Evolutionary conservation across 768 basidiomycete genomes (phyloP), one percentile per base, ranked within the genome.

Genomic region (Phlebiopsis flavidoalba): DNA sequence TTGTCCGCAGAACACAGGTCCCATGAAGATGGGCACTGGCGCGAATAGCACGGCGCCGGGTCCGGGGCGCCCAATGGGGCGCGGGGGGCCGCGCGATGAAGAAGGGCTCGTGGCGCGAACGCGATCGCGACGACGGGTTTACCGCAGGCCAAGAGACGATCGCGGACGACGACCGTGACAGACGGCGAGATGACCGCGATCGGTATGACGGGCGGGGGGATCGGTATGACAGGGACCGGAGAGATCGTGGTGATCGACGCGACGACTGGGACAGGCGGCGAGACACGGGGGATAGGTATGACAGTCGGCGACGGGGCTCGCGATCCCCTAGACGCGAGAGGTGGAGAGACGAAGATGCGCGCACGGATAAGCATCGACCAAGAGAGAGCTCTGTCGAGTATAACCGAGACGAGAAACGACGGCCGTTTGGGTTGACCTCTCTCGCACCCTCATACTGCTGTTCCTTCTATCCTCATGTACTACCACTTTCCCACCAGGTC

Each of bases 1-100:
- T 56, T 76, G 75, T 60, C 75, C 75, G 5, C 72, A 76, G 59
- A 71, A 71, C 43, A 65, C 63, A n/a, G 63, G 68, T 31, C 68
- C 69, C 1, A 71, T 70, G 37, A 64, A 59, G 19, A 63, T 64
- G 1, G 69, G 67, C 19, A 73, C 74, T 3, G 74, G 74, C 12
- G 73, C 74, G 6, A 76, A 75, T 62, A 70, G 62, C 31, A 57
- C 58, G 24, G 58, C 64, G 49, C 64, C 56, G 49, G 65, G 64
- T 49, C n/a, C n/a, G n/a, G 58, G 37, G 47, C 66, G 72, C 15
- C n/a, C 65, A 67, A 43, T 69, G 69, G 67, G 70, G 70, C 8
- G 55, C 61, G 22, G 70, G 22, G 70, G 70, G 8, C 55, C 61
- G 22, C 64, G 66, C 17, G 60, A 48, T 5, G 62, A n/a, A 57